These are phyloP conservation scores for Rhizopogon rudus DNA, from an alignment of 768 basidiomycete species.

Conservation along the genomic window DNA sequence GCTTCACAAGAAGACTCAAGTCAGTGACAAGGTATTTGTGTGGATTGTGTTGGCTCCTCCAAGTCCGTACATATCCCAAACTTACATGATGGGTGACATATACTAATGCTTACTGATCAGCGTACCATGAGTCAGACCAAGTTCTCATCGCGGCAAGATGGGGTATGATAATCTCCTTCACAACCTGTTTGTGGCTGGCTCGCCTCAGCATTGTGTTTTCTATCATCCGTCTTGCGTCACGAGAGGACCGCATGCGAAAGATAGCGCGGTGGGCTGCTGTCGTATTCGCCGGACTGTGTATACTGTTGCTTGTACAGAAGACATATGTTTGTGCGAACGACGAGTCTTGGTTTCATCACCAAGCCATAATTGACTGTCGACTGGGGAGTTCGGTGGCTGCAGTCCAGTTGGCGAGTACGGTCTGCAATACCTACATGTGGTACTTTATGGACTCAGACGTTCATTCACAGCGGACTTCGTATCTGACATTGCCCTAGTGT, in stretches of 20 bases:
- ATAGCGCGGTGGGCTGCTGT: not conserved
- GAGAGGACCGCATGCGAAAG: not conserved
- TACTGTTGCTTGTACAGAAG: conserved; percentile 2
- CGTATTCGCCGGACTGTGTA: conserved; percentile 9
- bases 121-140: not conserved
- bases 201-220: conserved; percentile 16
- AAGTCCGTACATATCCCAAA: not conserved
- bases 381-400: not conserved
- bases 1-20: not conserved
- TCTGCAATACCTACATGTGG: not conserved
- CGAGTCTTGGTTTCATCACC: conserved; percentile 5
- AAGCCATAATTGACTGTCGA: not conserved
- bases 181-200: conserved; percentile 1
- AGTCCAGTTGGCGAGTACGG: not conserved
- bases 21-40: not conserved
- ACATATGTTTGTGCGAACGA: conserved; percentile 9
- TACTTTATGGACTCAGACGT: not conserved
- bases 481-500: not conserved
- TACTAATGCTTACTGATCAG: not conserved
- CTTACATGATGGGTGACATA: not conserved
- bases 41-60: not conserved
- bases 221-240: conserved; percentile 2
- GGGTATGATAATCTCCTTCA: not conserved
- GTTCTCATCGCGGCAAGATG: not conserved
- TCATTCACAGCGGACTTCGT: not conserved